Evolutionary conservation across 495 filamentous ascomycete species (phyloP), one percentile per base, ranked within the genome.

Genomic region (Cryomyces antarcticus): DNA sequence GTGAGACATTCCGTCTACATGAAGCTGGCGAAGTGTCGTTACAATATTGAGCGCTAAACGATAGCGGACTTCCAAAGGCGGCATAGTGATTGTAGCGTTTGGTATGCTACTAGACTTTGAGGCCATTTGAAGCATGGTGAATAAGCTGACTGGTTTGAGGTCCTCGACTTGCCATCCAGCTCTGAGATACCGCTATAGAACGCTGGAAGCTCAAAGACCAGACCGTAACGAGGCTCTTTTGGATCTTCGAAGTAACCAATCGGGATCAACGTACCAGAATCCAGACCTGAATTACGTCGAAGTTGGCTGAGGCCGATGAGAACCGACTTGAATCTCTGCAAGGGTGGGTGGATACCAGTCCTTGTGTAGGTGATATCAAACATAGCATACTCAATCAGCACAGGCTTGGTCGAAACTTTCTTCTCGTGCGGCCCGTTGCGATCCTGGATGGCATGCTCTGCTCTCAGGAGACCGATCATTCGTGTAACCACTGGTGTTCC

Each of bases 221-320:
- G 68, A 24, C 81, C 85, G 55, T 83, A 78, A 6, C 83, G 71
- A 7, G 80, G 77, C 54, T 82, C 70, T 5, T 70, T 68, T 50
- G 81, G 71, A 56, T 93, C 84, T 54, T 87, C 73, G 48, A 80
- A 82, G 56, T 85, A 94, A n/a, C 82, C 86, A 28, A 92, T 24
- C 17, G 17, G 17, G 17, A 24, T 24, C 17, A 24, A 24, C 2
- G 17, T 24, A 24, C 17, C 17, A 24, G 17, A 24, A 24, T 24
- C 17, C 17, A 24, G 2, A 24, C 17, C 17, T 24, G 17, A 24
- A 41, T 70, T 73, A 36, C 38, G 59, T 57, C 48, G 67, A 65
- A 54, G 50, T 28, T 49, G 52, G 11, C 57, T 56, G 17, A 82
- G 64, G 17, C 65, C 69, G 27, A 66, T 56, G 30, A 74, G 68